A percentile compares a stretch with the other conserved stretches of the same genome.
Conservation (phyloP, 2,329 filamentous ascomycete species). For the Ceratocystis papillata region DNA sequence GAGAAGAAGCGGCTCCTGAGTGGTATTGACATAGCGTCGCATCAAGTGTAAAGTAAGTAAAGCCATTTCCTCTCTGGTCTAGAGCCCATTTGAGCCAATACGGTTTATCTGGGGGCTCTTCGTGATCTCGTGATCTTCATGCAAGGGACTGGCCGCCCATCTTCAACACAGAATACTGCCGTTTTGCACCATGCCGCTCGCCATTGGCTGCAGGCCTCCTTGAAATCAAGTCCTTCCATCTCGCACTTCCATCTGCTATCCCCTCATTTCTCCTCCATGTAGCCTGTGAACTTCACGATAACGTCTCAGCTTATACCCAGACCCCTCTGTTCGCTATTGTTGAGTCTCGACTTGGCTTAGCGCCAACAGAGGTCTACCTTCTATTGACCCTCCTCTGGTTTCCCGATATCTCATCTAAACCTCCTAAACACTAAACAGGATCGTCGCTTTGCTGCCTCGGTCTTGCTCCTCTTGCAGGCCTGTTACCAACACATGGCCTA, state of each 20-base stretch:
- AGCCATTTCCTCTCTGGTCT: background rate
- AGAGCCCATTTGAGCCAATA: background rate
- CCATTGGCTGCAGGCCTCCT: background rate
- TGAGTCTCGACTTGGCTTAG: background rate
- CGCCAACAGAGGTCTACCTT: background rate
- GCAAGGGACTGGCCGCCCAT: background rate
- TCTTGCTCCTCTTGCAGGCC: background rate
- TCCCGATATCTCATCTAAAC: background rate
- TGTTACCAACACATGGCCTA: background rate
- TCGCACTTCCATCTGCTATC: background rate
- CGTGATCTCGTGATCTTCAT: background rate
- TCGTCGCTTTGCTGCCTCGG: background rate
- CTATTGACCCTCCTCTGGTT: background rate
- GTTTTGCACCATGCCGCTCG: background rate
- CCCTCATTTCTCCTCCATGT: background rate
- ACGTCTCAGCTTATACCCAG: background rate
- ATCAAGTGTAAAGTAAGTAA: conserved; percentile 3
- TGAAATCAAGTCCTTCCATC: background rate
- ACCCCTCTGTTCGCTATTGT: conserved; percentile 2
- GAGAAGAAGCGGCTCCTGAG: background rate
- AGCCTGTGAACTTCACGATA: background rate
- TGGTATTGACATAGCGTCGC: background rate
- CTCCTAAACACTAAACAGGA: background rate
- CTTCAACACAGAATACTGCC: background rate
- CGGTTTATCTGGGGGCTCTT: background rate